Conservation (phyloP, 805 yeast genomes). For the Yamadazyma laniorum region DNA sequence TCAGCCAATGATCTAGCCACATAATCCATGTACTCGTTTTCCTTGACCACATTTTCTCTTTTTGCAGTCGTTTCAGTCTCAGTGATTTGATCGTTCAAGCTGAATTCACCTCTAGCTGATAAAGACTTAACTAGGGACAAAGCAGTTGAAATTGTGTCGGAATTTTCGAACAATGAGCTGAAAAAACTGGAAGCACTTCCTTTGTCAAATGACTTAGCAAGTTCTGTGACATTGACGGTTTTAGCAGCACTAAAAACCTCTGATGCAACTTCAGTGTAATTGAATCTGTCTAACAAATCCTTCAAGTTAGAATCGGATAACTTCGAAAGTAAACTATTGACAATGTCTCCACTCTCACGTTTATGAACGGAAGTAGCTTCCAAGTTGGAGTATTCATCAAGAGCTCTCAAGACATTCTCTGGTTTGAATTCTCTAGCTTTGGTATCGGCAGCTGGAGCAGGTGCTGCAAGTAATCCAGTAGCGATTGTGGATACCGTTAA, state of each 20-base stretch:
- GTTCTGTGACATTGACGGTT: conserved; percentile 6
- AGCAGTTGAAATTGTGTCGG: conserved; percentile 15
- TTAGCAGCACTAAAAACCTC: conserved; percentile 8
- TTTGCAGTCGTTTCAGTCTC: conserved; percentile 7
- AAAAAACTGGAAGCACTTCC: conserved; percentile 16
- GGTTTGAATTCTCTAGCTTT: conserved; percentile 4
- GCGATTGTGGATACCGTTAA: conserved; percentile 13
- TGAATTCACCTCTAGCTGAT: conserved; percentile 13
- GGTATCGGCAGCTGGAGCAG: conserved; percentile 10
- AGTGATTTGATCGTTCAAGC: conserved; percentile 4
- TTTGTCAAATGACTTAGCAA: conserved; percentile 9
- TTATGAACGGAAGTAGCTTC: conserved; percentile 7
- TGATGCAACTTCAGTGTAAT: conserved; percentile 6
- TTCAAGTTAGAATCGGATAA: conserved; percentile 10
- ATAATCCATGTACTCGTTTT: conserved; percentile 16
- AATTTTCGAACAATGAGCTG: conserved; percentile 17
- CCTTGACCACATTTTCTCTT: conserved; percentile 13
- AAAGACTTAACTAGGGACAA: conserved; percentile 18
- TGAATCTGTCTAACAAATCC: conserved; percentile 11
- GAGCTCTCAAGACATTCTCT: conserved; percentile 10
- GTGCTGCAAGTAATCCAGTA: conserved; percentile 15
- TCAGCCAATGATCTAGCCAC: conserved; percentile 21
- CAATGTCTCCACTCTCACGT: conserved; percentile 8
- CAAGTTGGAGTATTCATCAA: conserved; percentile 10
- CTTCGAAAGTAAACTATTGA: conserved; percentile 6